Base-by-base conservation (phyloP, 306 rosid species). In the Ormosia emarginata region DNA sequence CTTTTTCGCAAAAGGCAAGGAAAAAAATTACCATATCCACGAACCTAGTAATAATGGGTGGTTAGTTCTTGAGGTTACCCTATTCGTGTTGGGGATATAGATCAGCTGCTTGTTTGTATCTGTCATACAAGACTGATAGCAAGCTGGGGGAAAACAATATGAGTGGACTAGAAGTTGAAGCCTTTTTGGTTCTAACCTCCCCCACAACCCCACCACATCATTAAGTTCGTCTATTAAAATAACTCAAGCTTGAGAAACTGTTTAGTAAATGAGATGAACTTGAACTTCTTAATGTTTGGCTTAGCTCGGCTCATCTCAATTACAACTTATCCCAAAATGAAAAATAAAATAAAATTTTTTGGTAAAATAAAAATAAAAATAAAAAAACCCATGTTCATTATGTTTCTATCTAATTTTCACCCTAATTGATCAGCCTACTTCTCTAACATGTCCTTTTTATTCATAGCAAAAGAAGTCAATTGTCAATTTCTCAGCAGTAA, bases 401-500 rank as follows among this genome's bases (percentile, higher is more conserved):
- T 13, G 32, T 41, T 56, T 66, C 7, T 66, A n/a, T 64, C 79
- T 33, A 32, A 63, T 47, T 81, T 72, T 81, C 37, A 81, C 17
- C 83, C 58, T 66, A 8, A 13, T 73, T 75, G 67, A 65, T 66
- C 64, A 53, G 41, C 33, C 71, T 8, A 33, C 67, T 32, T 63
- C 76, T 61, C 43, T 69, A 46, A 47, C 64, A 52, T 37, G 75
- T 55, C 82, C 14, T 7, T 75, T 56, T 61, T 47, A 53, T 64
- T 71, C 78, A 49, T 33, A 66, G 53, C 79, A 76, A 64, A 80
- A 71, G 61, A 71, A 79, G 74, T 79, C 49, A n/a, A 40, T 75
- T 10, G 86, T 83, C 85, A 74, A 59, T 83, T 52, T 53, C 67
- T 65, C 73, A 65, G 66, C 87, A 88, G 77, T 88, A 78, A 90